These are phyloP conservation scores for Camelina sativa DNA, from an alignment of 345 rosid species.

Conservation along the genomic window DNA sequence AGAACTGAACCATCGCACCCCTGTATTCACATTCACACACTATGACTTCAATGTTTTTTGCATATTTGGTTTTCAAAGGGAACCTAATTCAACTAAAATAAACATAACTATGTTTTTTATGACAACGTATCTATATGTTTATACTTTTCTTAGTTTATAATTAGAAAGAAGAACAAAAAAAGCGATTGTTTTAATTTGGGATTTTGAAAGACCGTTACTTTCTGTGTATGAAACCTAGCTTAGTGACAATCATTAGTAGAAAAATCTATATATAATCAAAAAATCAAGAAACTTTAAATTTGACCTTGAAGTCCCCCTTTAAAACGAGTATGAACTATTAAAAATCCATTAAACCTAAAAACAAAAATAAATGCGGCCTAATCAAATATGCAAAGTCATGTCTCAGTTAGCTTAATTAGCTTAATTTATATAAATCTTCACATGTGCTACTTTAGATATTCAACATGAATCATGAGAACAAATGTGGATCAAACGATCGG, in stretches of 20 bases:
- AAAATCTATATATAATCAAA: conserved; percentile 4
- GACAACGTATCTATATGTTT: background rate
- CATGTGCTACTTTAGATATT: conserved; percentile 2
- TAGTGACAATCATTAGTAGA: background rate
- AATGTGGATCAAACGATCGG: background rate
- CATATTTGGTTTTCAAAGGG: background rate
- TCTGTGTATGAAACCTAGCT: conserved; percentile 23
- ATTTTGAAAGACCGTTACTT: conserved; percentile 22
- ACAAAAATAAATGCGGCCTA: background rate
- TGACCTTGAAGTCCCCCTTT: background rate
- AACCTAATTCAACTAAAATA: background rate
- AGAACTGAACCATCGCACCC: conserved; percentile 66
- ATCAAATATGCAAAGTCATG: background rate
- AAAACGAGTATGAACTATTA: conserved; percentile 2
- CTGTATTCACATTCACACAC: conserved; percentile 29
- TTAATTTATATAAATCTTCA: too few species aligned
- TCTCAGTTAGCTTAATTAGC: conserved; percentile 4
- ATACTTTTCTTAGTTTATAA: conserved; percentile 15
- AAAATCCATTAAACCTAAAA: background rate
- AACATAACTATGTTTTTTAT: background rate
- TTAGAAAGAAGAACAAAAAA: background rate
- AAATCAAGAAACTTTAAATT: background rate
- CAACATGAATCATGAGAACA: conserved; percentile 3
- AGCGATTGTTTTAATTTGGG: background rate
- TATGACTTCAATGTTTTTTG: background rate